phyloP scores from a whole-genome alignment of 176 grass and related monocot species.

The Olyra latifolia region DNA sequence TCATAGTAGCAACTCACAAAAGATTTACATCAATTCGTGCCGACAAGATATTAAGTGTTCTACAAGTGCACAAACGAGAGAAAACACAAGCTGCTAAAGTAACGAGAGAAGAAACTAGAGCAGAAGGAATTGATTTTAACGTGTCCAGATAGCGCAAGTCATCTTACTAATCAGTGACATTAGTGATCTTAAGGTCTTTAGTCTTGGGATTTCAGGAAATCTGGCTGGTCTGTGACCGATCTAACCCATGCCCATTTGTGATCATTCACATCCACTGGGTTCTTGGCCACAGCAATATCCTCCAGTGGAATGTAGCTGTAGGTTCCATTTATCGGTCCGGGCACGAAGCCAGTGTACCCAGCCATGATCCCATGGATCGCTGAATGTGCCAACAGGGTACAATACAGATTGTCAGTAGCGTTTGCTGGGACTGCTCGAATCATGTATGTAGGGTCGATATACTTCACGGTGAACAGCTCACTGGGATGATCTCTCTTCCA shows the following conservation, averaged over 20 bases:
- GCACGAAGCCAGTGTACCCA: slow-evolving; percentile 70
- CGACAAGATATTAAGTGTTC: background rate
- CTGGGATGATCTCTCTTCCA: slow-evolving; percentile 61
- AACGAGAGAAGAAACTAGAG: background rate
- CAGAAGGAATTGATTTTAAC: background rate
- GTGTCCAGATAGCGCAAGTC: background rate
- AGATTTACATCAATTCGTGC: background rate
- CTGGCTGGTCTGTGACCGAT: slow-evolving; percentile 71
- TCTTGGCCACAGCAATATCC: slow-evolving; percentile 63
- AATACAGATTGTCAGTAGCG: slow-evolving; percentile 77
- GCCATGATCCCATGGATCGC: slow-evolving; percentile 81
- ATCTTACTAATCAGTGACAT: background rate
- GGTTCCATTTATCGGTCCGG: slow-evolving; percentile 68
- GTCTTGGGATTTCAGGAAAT: slow-evolving; percentile 42
- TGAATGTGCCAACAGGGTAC: slow-evolving; percentile 84
- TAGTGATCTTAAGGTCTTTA: background rate
- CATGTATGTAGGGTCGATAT: slow-evolving; percentile 96
- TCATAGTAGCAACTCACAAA: background rate
- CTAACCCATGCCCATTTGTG: slow-evolving; percentile 91
- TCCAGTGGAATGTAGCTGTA: slow-evolving; percentile 84
- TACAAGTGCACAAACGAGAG: background rate
- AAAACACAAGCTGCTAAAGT: background rate
- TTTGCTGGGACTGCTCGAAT: slow-evolving; percentile 80
- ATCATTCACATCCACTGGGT: slow-evolving; percentile 70
- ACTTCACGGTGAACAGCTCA: slow-evolving; percentile 87